Conservation (phyloP, 495 filamentous ascomycete genomes). For the Aspergillus indologenus region DNA sequence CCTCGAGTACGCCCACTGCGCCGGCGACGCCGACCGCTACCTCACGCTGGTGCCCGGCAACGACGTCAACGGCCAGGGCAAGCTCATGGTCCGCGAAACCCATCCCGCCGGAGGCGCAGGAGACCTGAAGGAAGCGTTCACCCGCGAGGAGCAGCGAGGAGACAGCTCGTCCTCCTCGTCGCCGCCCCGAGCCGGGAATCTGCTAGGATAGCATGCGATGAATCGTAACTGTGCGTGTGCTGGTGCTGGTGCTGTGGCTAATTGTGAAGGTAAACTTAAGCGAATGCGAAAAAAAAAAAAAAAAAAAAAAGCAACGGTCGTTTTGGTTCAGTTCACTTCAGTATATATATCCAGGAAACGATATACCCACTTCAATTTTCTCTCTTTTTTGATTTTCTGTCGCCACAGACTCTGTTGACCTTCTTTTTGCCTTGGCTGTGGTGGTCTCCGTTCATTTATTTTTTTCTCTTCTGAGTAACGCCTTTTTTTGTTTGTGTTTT, state of each 20-base stretch:
- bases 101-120: not conserved
- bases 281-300: too few relatives aligned
- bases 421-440: too few relatives aligned
- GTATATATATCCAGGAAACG: not conserved
- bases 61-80: slow-evolving; percentile 12
- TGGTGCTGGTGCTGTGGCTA: too few relatives aligned
- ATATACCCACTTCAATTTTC: not conserved
- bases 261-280: too few relatives aligned
- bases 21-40: slow-evolving; percentile 26
- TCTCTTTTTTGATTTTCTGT: too few relatives aligned
- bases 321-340: not conserved
- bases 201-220: not conserved
- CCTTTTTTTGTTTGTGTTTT: not conserved
- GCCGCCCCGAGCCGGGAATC: not conserved
- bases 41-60: slow-evolving; percentile 24
- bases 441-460: not conserved
- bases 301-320: not conserved
- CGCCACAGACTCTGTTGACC: too few relatives aligned
- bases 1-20: slow-evolving; percentile 29
- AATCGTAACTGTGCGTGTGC: too few relatives aligned
- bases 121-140: slow-evolving; percentile 3
- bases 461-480: too few relatives aligned
- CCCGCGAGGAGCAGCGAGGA: not conserved
- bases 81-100: slow-evolving; percentile 12
- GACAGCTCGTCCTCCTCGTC: slow-evolving; percentile 5